Percentiles rank a stretch among this genome's conserved stretches.
Evolutionary conservation across 2,329 filamentous ascomycete species (phyloP).

Genomic region (Pezicula neosporulosa): DNA sequence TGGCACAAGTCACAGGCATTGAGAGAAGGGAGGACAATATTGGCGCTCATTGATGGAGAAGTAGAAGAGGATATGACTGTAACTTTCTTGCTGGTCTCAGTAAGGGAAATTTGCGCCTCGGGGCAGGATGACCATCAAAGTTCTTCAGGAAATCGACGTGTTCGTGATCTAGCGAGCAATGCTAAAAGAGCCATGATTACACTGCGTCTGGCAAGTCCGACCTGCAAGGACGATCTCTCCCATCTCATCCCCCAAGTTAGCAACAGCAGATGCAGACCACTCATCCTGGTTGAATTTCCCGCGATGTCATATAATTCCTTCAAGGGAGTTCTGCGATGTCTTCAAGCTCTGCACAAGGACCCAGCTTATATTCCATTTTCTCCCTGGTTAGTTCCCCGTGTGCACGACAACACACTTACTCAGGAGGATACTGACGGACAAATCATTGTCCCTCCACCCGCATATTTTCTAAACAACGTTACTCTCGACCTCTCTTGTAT

Average conservation of each 20-base stretch:
- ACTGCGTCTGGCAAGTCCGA: slow-evolving; percentile 14
- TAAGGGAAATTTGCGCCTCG: slow-evolving; percentile 10
- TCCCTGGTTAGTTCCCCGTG: slow-evolving; percentile 17
- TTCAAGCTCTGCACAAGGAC: slow-evolving; percentile 17
- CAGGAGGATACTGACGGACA: background rate
- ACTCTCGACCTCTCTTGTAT: slow-evolving; percentile 12
- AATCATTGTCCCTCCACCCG: slow-evolving; percentile 12
- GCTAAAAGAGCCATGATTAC: slow-evolving; percentile 13
- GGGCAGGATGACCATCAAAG: background rate
- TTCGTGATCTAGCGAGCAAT: slow-evolving; percentile 12
- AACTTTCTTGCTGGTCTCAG: slow-evolving; percentile 20
- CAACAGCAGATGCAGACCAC: slow-evolving; percentile 4
- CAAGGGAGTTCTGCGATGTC: slow-evolving; percentile 19
- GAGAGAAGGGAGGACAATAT: slow-evolving; percentile 3
- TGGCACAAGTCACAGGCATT: slow-evolving; percentile 12
- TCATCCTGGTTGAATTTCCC: slow-evolving; percentile 21
- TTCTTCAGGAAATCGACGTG: background rate
- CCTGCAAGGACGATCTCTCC: slow-evolving; percentile 1
- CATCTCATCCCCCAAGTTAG: slow-evolving; percentile 10
- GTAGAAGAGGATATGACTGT: slow-evolving; percentile 13
- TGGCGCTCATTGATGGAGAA: slow-evolving; percentile 12
- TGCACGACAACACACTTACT: slow-evolving; percentile 3
- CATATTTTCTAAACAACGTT: slow-evolving; percentile 13
- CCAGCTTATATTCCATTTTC: slow-evolving; percentile 15
- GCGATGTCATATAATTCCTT: slow-evolving; percentile 19